These are phyloP conservation scores for Haematococcus lacustris DNA, from an alignment of 139 green algal genomes.

Conservation along the genomic window DNA sequence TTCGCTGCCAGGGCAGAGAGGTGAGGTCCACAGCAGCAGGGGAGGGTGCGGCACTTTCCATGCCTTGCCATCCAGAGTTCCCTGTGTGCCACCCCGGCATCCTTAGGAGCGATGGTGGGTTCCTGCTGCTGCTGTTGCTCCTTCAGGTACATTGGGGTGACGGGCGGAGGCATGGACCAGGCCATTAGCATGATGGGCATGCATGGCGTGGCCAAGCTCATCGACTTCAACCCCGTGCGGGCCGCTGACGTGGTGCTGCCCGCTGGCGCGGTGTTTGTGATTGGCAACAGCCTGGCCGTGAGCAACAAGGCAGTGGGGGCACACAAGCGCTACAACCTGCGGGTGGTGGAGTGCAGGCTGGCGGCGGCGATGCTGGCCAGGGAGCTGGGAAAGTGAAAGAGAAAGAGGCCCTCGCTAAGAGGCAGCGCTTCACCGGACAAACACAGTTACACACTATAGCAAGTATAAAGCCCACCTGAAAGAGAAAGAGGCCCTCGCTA, in stretches of 20 bases:
- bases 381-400: too few species aligned
- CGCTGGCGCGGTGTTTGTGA: slow-evolving; percentile 76
- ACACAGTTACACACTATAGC: too few species aligned
- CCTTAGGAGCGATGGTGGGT: too few species aligned
- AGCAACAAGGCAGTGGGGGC: slow-evolving; percentile 90
- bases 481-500: too few species aligned
- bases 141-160: slow-evolving; percentile 68
- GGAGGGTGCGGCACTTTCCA: too few species aligned
- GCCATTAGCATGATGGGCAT: slow-evolving; percentile 83
- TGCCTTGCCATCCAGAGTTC: too few species aligned
- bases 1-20: slow-evolving; percentile 60
- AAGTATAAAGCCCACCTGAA: too few species aligned
- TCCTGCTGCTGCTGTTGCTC: background rate
- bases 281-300: slow-evolving; percentile 87
- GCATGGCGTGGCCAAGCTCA: slow-evolving; percentile 61
- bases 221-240: slow-evolving; percentile 80
- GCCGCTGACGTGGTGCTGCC: slow-evolving; percentile 82
- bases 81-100: too few species aligned
- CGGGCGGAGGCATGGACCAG: slow-evolving; percentile 96
- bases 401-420: too few species aligned
- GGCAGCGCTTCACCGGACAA: too few species aligned
- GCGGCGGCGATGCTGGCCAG: slow-evolving; percentile 69
- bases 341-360: slow-evolving; percentile 92
- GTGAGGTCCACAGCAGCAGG: too few species aligned
- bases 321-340: slow-evolving; percentile 83